Conservation (phyloP, 2,329 filamentous ascomycete genomes). For the Orbilia brochopaga region DNA sequence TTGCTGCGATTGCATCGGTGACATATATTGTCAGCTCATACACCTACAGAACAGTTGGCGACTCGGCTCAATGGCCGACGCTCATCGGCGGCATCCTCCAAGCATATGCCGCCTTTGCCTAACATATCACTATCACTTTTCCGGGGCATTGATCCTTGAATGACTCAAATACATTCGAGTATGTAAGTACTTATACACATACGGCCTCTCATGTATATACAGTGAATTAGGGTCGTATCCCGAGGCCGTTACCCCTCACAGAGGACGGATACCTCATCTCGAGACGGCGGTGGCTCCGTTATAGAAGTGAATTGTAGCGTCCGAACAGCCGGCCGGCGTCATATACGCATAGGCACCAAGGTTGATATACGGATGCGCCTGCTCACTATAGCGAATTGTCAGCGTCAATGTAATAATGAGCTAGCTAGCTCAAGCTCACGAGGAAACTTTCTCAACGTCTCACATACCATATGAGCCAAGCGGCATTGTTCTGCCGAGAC, state of each 20-base stretch:
- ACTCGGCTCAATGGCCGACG: constrained; percentile 35
- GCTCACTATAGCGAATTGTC: constrained; percentile 55
- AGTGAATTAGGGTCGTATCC: no score
- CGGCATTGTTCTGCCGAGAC: constrained; percentile 64
- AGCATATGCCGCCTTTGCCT: constrained; percentile 23
- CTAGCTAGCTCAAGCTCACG: no score
- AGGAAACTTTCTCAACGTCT: no score
- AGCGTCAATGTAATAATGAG: no score
- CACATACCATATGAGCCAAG: constrained; percentile 64
- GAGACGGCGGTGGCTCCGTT: constrained; percentile 57
- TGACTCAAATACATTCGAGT: no score
- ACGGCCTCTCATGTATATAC: no score
- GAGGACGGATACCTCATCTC: constrained; percentile 1
- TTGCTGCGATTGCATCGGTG: constrained; percentile 22
- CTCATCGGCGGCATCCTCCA: constrained; percentile 22
- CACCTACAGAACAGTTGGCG: constrained; percentile 23
- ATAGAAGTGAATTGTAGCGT: constrained; percentile 64
- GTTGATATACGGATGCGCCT: constrained; percentile 63
- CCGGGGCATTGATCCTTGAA: no score
- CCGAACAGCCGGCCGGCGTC: constrained; percentile 66
- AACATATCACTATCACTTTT: no score
- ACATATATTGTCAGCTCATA: constrained; percentile 33
- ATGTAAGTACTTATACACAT: no score
- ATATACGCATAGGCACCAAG: constrained; percentile 66
- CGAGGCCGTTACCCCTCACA: no score